A percentile compares a stretch with the other conserved stretches of the same genome.
Evolutionary conservation across 2,329 filamentous ascomycete genomes (phyloP).

Genomic region (Boeremia exigua): DNA sequence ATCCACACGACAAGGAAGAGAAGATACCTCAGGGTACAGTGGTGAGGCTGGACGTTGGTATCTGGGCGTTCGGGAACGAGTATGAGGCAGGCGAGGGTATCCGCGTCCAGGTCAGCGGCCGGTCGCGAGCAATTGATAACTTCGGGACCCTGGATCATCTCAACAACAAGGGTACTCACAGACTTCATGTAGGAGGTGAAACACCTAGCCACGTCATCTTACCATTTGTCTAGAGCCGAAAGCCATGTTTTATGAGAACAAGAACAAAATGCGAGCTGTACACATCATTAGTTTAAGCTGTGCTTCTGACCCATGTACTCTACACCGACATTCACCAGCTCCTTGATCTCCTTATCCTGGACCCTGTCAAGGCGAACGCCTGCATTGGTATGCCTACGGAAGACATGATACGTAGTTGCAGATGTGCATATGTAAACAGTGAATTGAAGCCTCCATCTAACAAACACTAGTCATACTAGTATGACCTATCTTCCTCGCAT

Average conservation of each 20-base stretch:
- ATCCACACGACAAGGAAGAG: background rate
- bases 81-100: background rate
- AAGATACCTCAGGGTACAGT: background rate
- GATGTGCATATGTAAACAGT: too few species aligned
- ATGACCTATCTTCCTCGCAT: too few species aligned
- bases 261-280: too few species aligned
- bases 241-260: too few species aligned
- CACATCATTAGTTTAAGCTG: background rate
- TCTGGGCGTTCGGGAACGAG: background rate
- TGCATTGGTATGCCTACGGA: too few species aligned
- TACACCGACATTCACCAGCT: too few species aligned
- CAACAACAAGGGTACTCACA: conserved; percentile 43
- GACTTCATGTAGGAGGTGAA: conserved; percentile 48
- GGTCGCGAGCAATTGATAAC: background rate
- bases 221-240: conserved; percentile 28
- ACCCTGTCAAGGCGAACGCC: too few species aligned
- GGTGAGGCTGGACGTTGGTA: background rate
- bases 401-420: too few species aligned
- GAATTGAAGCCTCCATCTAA: too few species aligned
- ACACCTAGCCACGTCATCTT: conserved; percentile 49
- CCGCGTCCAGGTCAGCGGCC: background rate
- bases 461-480: too few species aligned
- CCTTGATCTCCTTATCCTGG: too few species aligned
- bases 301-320: too few species aligned
- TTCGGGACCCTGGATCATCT: background rate